phyloP scores from a whole-genome alignment of 1,284 basidiomycete species.

The Leccinum subrobustum region DNA sequence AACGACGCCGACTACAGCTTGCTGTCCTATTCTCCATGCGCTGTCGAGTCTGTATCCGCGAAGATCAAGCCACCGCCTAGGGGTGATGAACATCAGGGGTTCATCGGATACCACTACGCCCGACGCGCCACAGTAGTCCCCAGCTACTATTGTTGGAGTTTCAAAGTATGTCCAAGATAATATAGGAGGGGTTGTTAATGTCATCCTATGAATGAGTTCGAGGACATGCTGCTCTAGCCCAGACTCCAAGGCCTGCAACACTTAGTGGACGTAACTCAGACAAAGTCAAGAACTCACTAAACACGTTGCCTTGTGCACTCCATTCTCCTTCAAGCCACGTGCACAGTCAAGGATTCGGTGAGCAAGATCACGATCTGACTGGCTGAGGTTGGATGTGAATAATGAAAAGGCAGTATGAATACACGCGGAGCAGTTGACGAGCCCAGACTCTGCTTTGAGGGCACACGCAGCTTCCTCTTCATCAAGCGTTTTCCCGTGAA shows the following conservation, averaged over 20 bases:
- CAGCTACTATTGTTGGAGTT: constrained; percentile 45
- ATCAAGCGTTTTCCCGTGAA: constrained; percentile 48
- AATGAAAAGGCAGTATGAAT: constrained; percentile 44
- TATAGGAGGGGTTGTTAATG: constrained; percentile 49
- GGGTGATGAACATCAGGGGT: constrained; percentile 49
- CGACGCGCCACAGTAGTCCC: constrained; percentile 55
- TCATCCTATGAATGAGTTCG: constrained; percentile 42
- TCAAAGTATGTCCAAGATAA: constrained; percentile 71
- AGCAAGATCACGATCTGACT: constrained; percentile 37
- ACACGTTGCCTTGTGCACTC: constrained; percentile 47
- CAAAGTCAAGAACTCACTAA: constrained; percentile 41
- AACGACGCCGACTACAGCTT: constrained; percentile 65
- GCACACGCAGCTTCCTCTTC: constrained; percentile 53
- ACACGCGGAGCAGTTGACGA: constrained; percentile 60
- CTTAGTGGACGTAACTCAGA: constrained; percentile 9
- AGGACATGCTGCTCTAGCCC: constrained; percentile 24
- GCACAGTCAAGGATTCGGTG: constrained; percentile 43
- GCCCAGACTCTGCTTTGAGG: constrained; percentile 37
- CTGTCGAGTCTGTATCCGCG: constrained; percentile 56
- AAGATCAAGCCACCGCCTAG: constrained; percentile 78
- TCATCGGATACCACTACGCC: constrained; percentile 51
- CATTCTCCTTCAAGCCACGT: constrained; percentile 42
- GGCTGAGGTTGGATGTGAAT: constrained; percentile 37
- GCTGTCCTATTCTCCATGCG: constrained; percentile 68
- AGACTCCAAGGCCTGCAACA: constrained; percentile 13